A percentile compares a stretch with the other conserved stretches of the same genome.
These are phyloP conservation scores for Xylariaceae sp. DNA, from an alignment of 2,329 filamentous ascomycete genomes.

Conservation along the genomic window DNA sequence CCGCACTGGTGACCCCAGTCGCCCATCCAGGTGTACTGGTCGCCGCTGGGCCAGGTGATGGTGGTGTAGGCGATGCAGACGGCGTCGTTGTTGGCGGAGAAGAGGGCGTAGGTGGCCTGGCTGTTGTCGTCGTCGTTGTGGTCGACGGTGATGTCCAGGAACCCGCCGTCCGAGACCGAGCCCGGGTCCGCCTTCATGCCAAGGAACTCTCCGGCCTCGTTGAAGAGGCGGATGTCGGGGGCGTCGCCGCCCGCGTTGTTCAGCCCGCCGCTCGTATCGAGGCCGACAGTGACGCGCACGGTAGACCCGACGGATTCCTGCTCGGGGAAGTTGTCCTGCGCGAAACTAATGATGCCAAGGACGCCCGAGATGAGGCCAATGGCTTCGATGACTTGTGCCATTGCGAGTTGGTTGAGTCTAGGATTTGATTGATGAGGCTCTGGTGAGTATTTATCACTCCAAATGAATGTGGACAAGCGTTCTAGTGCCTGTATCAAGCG, in stretches of 20 bases:
- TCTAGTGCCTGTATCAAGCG: too few species aligned
- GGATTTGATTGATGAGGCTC: too few species aligned
- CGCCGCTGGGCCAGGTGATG: slow-evolving; percentile 14
- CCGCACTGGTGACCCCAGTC: slow-evolving; percentile 23
- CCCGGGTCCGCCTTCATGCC: slow-evolving; percentile 17
- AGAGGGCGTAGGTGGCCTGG: slow-evolving; percentile 22
- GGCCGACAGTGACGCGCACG: slow-evolving; percentile 16
- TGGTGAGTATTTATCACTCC: too few species aligned
- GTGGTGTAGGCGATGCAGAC: slow-evolving; percentile 20
- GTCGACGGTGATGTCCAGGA: slow-evolving; percentile 12
- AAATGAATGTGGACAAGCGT: too few species aligned
- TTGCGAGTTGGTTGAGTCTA: too few species aligned
- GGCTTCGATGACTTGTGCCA: slow-evolving; percentile 9
- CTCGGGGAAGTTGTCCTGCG: slow-evolving; percentile 12
- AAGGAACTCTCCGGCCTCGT: slow-evolving; percentile 20
- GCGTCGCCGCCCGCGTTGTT: slow-evolving; percentile 20
- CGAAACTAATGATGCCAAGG: slow-evolving; percentile 19
- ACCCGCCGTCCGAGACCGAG: slow-evolving; percentile 14
- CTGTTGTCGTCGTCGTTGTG: slow-evolving; percentile 11
- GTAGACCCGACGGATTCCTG: slow-evolving; percentile 10
- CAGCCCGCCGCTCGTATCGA: slow-evolving; percentile 16
- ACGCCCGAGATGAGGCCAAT: slow-evolving; percentile 16
- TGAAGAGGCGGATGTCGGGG: slow-evolving; percentile 23
- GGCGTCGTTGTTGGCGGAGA: slow-evolving; percentile 22
- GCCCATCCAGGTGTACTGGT: slow-evolving; percentile 19